Evolutionary conservation across 176 grass and related monocot species (phyloP), one percentile per base, ranked within the genome.

Genomic region (Zoysia pacifica): DNA sequence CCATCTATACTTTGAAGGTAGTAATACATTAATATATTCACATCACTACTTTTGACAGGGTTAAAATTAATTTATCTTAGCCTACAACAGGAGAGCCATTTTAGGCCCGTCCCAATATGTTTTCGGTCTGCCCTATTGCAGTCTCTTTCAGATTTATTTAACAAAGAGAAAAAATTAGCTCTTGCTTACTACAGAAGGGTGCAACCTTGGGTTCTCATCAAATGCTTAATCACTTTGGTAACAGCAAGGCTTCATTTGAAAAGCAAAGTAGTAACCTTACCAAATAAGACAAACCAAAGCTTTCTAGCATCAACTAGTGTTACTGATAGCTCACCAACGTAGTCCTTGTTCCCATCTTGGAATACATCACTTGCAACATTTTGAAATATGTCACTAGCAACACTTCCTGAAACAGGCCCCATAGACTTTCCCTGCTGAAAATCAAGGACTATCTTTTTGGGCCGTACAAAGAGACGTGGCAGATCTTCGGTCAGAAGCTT

Each of bases 401-500:
- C 53, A 70, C 61, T 65, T 74, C 87, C 85, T 79, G 92, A 67
- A 76, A 94, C 74, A 73, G 95, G 95, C 53, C 92, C 95, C 70
- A 84, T 84, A 69, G 95, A 84, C 82, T 87, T 94, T 48, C 95
- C 96, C 75, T 94, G 79, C 63, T 91, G 92, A 78, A 98, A 98
- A 94, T 98, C 96, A 36, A 98, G 96, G 59, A 99, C 92, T 10
- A 99, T 99, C 83, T 93, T 98, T 74, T 95, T 94, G 72, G 96
- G 96, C 0, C 90, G 92, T 69, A 95, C 92, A 91, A 99, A 98
- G 46, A 99, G 90, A 38, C 90, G 90, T 81, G 96, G 96, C 58
- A 99, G 67, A 69, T 99, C 96, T 91, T 94, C 96, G 12, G 96
- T 99, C 42, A 99, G 52, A 78, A 99, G 92, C 72, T 99, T 87